These are phyloP conservation scores for Hygrophila difformis DNA, from an alignment of 257 asterid genomes.

Conservation along the genomic window DNA sequence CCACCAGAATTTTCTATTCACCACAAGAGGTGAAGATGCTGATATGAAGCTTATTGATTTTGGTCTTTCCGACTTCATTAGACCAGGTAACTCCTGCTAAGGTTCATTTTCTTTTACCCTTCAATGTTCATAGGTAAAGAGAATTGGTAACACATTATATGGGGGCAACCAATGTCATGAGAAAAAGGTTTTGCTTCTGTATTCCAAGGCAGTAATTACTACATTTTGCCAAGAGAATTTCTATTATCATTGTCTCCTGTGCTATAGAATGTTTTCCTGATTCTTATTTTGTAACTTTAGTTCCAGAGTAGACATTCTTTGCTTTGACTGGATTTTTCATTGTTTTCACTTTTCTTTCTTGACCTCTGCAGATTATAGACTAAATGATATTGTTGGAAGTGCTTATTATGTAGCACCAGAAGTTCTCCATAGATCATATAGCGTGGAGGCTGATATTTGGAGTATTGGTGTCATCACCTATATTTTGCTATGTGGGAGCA, in stretches of 20 bases:
- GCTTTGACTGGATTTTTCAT: too few relatives aligned
- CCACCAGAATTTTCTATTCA: slow-evolving; percentile 78
- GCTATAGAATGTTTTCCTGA: neutral
- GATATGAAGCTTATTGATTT: slow-evolving; percentile 94
- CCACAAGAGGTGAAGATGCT: slow-evolving; percentile 85
- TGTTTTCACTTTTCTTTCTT: too few relatives aligned
- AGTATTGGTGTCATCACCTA: slow-evolving; percentile 92
- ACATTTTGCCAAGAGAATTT: neutral
- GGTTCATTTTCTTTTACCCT: neutral
- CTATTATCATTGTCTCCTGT: neutral
- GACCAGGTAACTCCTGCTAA: slow-evolving; percentile 49
- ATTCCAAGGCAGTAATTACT: neutral
- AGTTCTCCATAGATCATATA: slow-evolving; percentile 92
- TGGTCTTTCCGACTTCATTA: slow-evolving; percentile 92
- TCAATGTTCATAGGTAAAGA: neutral
- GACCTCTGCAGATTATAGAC: slow-evolving; percentile 62
- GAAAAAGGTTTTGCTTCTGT: neutral
- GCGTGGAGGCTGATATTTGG: slow-evolving; percentile 96
- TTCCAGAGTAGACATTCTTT: too few relatives aligned
- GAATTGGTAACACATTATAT: too few relatives aligned
- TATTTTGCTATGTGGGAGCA: slow-evolving; percentile 89
- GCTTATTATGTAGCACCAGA: slow-evolving; percentile 99
- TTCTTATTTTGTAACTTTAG: neutral
- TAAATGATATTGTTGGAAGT: slow-evolving; percentile 97
- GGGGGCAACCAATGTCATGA: neutral